Conservation (phyloP, 2,329 filamentous ascomycete genomes). For the Pseudogymnoascus sp. region DNA sequence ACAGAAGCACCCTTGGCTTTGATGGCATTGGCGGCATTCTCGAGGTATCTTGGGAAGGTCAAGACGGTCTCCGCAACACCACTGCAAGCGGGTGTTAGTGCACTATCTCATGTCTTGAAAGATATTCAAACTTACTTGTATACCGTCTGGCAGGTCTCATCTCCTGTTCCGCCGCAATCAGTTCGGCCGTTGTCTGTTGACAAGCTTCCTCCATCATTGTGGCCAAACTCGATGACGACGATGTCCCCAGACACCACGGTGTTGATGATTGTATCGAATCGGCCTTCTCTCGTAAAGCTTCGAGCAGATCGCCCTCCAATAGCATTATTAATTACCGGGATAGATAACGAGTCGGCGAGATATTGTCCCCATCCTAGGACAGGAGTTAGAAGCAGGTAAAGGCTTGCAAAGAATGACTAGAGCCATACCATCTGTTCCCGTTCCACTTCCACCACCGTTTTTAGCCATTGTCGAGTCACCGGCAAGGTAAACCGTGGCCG, state of each 20-base stretch:
- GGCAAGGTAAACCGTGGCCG: slow-evolving; percentile 12
- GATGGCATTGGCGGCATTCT: slow-evolving; percentile 23
- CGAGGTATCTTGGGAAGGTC: slow-evolving; percentile 19
- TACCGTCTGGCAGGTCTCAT: slow-evolving; percentile 13
- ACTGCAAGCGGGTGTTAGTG: background rate
- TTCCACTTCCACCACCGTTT: slow-evolving; percentile 17
- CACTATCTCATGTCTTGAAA: background rate
- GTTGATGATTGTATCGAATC: slow-evolving; percentile 51
- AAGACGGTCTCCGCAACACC: background rate
- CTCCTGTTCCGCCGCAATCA: slow-evolving; percentile 42
- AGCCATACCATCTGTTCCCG: slow-evolving; percentile 11
- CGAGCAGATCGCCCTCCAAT: slow-evolving; percentile 59
- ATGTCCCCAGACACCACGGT: slow-evolving; percentile 52
- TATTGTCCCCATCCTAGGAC: slow-evolving; percentile 22
- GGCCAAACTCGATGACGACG: slow-evolving; percentile 65
- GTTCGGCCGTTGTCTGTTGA: slow-evolving; percentile 57
- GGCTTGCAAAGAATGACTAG: too few relatives aligned
- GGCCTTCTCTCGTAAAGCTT: slow-evolving; percentile 59
- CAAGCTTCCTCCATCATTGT: slow-evolving; percentile 59
- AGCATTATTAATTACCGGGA: slow-evolving; percentile 46
- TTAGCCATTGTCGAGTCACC: slow-evolving; percentile 20
- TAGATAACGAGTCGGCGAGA: slow-evolving; percentile 11
- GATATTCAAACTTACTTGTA: background rate
- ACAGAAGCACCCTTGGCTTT: slow-evolving; percentile 53
- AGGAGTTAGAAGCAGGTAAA: background rate